Conservation (phyloP, 192 early-diverging fungal genomes). For the Backusella liffmaniae region DNA sequence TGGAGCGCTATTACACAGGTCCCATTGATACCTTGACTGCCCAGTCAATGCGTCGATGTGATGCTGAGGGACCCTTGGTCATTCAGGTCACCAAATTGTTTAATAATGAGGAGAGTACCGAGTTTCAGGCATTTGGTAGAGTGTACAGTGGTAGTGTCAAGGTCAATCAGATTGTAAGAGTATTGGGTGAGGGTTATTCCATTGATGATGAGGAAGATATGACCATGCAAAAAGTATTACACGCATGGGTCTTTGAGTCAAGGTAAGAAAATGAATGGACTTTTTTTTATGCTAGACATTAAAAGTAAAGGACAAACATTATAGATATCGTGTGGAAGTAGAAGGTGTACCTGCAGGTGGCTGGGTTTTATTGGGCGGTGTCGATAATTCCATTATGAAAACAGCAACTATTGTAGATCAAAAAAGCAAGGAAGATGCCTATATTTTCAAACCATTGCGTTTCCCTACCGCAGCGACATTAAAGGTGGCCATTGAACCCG, state of each 20-base stretch:
- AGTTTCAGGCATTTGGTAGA: constrained; percentile 90
- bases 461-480: constrained; percentile 82
- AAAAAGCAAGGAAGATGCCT: constrained; percentile 64
- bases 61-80: constrained; percentile 90
- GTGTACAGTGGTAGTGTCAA: constrained; percentile 89
- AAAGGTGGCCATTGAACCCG: constrained; percentile 96
- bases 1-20: constrained; percentile 63
- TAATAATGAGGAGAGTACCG: constrained; percentile 80
- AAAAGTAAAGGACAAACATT: too few species aligned
- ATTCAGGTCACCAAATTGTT: constrained; percentile 91
- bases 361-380: constrained; percentile 91
- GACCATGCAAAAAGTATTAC: constrained; percentile 74
- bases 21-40: constrained; percentile 58
- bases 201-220: constrained; percentile 97
- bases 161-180: constrained; percentile 77
- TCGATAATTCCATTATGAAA: constrained; percentile 91
- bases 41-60: constrained; percentile 71
- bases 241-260: constrained; percentile 79
- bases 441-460: constrained; percentile 83
- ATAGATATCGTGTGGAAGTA: constrained; percentile 81
- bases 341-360: constrained; percentile 77
- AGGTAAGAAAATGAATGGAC: constrained; percentile 42
- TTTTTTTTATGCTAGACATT: background rate
- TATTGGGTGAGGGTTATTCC: constrained; percentile 90
- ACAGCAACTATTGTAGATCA: constrained; percentile 89